phyloP scores from a whole-genome alignment of 2,329 filamentous ascomycete species.

The Pyricularia grisea region DNA sequence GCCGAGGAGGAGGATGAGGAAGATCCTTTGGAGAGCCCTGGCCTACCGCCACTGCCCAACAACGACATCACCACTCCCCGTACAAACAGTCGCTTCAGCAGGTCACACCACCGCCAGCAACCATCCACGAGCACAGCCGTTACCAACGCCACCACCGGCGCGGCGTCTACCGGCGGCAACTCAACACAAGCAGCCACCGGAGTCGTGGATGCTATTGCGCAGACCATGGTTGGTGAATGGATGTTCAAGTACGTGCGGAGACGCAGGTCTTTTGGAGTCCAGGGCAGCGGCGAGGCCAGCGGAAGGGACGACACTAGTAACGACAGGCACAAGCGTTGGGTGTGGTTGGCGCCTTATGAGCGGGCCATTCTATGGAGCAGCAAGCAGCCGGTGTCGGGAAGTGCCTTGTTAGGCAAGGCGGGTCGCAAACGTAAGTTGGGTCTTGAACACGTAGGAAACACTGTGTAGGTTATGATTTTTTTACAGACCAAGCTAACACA shows the following conservation, averaged over 20 bases:
- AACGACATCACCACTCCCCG: conserved; percentile 61
- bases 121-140: conserved; percentile 50
- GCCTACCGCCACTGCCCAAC: conserved; percentile 61
- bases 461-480: neutral
- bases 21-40: conserved; percentile 45
- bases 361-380: conserved; percentile 95
- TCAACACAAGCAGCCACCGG: conserved; percentile 59
- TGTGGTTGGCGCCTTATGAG: conserved; percentile 97
- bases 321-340: conserved; percentile 90
- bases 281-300: conserved; percentile 32
- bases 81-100: conserved; percentile 34
- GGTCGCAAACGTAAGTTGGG: conserved; percentile 77
- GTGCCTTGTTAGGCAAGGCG: conserved; percentile 84
- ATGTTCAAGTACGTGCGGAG: conserved; percentile 87
- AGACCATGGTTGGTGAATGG: conserved; percentile 97
- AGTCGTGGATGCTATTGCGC: conserved; percentile 92
- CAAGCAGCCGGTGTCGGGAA: conserved; percentile 86
- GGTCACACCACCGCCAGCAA: conserved; percentile 43
- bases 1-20: conserved; percentile 36
- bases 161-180: conserved; percentile 37
- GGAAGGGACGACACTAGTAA: conserved; percentile 62
- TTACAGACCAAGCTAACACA: neutral
- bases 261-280: conserved; percentile 71
- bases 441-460: neutral
- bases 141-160: conserved; percentile 29